These are phyloP conservation scores for Rhodotorula graminis DNA, from an alignment of 768 basidiomycete genomes.

Conservation along the genomic window DNA sequence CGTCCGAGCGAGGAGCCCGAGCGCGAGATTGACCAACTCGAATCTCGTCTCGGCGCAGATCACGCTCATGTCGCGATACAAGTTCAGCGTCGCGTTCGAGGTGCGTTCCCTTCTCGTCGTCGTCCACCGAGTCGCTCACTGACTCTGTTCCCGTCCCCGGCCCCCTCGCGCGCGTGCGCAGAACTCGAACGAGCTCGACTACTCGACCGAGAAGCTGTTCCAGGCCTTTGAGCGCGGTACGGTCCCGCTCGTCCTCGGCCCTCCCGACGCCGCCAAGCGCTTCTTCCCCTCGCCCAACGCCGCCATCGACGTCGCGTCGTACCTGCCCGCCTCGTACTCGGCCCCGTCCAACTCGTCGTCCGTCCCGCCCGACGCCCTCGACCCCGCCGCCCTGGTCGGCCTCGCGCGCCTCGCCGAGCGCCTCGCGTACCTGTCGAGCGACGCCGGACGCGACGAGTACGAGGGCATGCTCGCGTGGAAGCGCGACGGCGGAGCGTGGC, in stretches of 20 bases:
- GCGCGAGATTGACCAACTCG: too few relatives aligned
- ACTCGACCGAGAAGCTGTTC: constrained; percentile 36
- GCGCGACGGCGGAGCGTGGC: constrained; percentile 12
- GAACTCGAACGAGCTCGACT: constrained; percentile 35
- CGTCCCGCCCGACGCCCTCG: constrained; percentile 3
- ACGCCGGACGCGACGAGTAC: constrained; percentile 22
- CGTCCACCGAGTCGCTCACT: neutral
- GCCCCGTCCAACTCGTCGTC: neutral
- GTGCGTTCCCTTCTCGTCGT: neutral
- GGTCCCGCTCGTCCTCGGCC: constrained; percentile 33
- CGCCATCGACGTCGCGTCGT: constrained; percentile 33
- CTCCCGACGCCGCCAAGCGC: constrained; percentile 3
- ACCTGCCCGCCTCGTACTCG: constrained; percentile 16
- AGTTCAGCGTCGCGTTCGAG: constrained; percentile 29
- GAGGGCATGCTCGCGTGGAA: constrained; percentile 36
- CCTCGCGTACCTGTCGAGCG: constrained; percentile 23
- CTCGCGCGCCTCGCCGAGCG: constrained; percentile 17
- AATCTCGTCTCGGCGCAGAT: constrained; percentile 3
- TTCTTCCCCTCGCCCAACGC: constrained; percentile 25
- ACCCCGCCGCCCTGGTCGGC: constrained; percentile 12
- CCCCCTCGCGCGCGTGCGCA: neutral
- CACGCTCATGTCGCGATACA: constrained; percentile 22
- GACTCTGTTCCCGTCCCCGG: too few relatives aligned
- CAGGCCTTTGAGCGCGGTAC: constrained; percentile 33
- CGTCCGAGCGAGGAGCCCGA: neutral